These are phyloP conservation scores for Calonectria montana DNA, from an alignment of 2,329 filamentous ascomycete species.

Conservation along the genomic window DNA sequence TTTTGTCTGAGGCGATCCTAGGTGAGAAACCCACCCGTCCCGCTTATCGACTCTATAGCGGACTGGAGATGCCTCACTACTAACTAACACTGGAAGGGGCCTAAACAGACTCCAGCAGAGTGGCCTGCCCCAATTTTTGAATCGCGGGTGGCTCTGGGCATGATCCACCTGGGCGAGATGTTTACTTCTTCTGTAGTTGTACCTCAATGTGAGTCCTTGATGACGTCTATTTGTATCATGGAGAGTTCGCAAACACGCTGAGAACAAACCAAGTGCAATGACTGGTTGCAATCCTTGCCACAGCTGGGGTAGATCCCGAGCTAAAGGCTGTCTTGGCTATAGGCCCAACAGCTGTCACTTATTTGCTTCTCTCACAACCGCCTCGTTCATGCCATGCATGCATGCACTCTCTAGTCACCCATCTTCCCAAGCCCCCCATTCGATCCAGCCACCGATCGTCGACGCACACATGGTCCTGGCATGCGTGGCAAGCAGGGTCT, in stretches of 20 bases:
- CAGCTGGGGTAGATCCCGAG: not conserved
- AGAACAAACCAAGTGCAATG: not conserved
- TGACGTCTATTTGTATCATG: not conserved
- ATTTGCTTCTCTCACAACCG: conserved; percentile 13
- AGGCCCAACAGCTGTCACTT: conserved; percentile 7
- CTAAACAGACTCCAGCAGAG: not conserved
- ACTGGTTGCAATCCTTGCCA: not conserved
- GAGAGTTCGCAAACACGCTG: not conserved
- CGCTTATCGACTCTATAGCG: not conserved
- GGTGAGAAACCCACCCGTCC: not conserved
- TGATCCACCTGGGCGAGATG: not conserved
- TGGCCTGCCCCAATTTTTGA: not conserved
- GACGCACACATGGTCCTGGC: conserved; percentile 5
- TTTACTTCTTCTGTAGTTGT: not conserved
- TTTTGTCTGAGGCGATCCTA: not conserved
- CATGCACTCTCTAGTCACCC: conserved; percentile 7
- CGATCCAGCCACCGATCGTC: conserved; percentile 14
- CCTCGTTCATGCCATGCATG: conserved; percentile 11
- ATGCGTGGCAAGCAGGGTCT: conserved; percentile 1
- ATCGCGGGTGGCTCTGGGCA: too few species aligned
- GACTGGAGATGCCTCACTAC: not conserved
- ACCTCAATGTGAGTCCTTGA: not conserved
- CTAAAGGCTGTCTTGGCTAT: not conserved
- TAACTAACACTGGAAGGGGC: not conserved
- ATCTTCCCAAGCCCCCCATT: not conserved